Percentiles rank a stretch among this genome's conserved stretches.
Conservation (phyloP, 2,329 filamentous ascomycete species). For the Amesomyces nigricolor region DNA sequence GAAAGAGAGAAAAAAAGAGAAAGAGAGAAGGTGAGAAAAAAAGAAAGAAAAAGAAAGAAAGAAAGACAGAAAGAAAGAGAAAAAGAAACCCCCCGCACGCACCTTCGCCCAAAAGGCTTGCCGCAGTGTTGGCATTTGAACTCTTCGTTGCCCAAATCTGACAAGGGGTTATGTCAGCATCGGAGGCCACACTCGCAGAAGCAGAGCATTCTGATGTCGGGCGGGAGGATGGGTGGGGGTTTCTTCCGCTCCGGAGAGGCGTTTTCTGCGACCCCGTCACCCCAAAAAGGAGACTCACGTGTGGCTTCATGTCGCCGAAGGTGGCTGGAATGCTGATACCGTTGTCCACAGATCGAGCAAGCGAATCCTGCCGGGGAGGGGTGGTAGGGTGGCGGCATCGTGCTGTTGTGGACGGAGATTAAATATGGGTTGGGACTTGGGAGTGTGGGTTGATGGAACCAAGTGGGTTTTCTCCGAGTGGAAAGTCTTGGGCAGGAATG, state of each 20-base stretch:
- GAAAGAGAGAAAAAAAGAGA: no score
- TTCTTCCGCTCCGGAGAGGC: no score
- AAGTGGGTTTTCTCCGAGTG: background rate
- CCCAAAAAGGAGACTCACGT: constrained; percentile 1
- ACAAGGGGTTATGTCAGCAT: background rate
- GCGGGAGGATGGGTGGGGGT: no score
- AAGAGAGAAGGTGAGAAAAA: background rate
- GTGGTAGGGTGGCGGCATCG: background rate
- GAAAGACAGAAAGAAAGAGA: background rate
- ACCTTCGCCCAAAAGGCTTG: constrained; percentile 4
- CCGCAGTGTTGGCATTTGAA: constrained; percentile 7
- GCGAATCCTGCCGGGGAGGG: background rate
- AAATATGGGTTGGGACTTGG: background rate
- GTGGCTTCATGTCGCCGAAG: constrained; percentile 10
- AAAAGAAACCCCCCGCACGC: background rate
- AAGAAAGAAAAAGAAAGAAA: background rate
- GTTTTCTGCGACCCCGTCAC: no score
- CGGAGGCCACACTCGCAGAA: background rate
- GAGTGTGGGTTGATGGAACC: constrained; percentile 2
- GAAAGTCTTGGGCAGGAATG: no score
- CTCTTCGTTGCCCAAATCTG: background rate
- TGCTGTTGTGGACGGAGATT: background rate
- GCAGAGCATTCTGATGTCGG: no score
- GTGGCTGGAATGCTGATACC: constrained; percentile 12
- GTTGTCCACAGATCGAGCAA: constrained; percentile 1